Conservation (phyloP, 306 rosid genomes). For the Castanea mollissima region DNA sequence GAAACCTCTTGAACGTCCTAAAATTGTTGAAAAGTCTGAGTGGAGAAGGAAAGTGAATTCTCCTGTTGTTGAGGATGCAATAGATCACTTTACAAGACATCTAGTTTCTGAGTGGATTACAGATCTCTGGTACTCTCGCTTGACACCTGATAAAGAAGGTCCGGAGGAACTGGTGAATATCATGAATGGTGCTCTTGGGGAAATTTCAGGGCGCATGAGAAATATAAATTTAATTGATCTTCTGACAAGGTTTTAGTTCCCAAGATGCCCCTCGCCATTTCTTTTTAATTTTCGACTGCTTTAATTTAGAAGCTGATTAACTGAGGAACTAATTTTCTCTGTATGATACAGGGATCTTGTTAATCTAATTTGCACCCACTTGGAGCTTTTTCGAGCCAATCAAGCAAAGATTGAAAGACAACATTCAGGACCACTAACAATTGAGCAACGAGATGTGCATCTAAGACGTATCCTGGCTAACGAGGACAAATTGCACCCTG, state of each 20-base stretch:
- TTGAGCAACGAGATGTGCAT: constrained; percentile 68
- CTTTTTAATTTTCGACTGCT: not conserved
- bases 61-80: constrained; percentile 87
- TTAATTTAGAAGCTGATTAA: constrained; percentile 25
- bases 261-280: constrained; percentile 16
- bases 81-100: constrained; percentile 77
- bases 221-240: constrained; percentile 90
- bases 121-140: constrained; percentile 85
- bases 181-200: constrained; percentile 76
- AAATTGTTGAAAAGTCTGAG: constrained; percentile 54
- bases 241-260: constrained; percentile 68
- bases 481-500: constrained; percentile 95
- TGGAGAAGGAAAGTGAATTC: constrained; percentile 95
- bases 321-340: constrained; percentile 31
- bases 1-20: constrained; percentile 50
- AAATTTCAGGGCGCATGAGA: constrained; percentile 80
- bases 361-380: constrained; percentile 69
- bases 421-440: constrained; percentile 47
- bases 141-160: constrained; percentile 92
- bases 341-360: constrained; percentile 82
- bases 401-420: constrained; percentile 64
- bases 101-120: constrained; percentile 92
- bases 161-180: constrained; percentile 84
- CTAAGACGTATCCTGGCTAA: constrained; percentile 62
- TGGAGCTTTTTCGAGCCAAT: constrained; percentile 85